Evolutionary conservation across 352 stramenopile species (phyloP).

Genomic region (Phytophthora capsici): DNA sequence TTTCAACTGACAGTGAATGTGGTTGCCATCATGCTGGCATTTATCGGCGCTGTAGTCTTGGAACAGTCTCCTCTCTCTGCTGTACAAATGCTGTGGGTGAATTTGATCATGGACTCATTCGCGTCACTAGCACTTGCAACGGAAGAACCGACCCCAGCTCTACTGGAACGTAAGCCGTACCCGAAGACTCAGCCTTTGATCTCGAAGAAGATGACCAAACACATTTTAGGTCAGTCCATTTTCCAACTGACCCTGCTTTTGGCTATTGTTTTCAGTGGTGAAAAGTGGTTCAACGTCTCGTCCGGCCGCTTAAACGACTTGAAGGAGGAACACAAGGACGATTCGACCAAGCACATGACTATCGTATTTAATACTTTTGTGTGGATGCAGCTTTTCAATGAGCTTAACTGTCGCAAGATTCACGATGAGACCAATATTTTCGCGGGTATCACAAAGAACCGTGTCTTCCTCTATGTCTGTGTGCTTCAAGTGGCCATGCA

Average conservation of each 20-base stretch:
- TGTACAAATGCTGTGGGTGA: conserved; percentile 97
- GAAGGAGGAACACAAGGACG: conserved; percentile 52
- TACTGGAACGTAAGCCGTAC: conserved; percentile 92
- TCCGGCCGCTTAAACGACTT: conserved; percentile 46
- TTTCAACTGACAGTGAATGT: conserved; percentile 97
- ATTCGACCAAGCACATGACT: conserved; percentile 91
- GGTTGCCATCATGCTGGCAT: conserved; percentile 90
- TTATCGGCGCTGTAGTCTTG: conserved; percentile 78
- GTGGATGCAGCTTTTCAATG: conserved; percentile 93
- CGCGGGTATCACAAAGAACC: conserved; percentile 88
- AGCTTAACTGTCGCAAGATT: conserved; percentile 79
- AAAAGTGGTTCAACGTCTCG: conserved; percentile 50
- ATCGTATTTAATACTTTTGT: conserved; percentile 98
- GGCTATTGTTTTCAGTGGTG: conserved; percentile 76
- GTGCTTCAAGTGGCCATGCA: conserved; percentile 90
- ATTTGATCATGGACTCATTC: conserved; percentile 98
- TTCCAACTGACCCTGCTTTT: conserved; percentile 92
- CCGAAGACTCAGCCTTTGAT: conserved; percentile 90
- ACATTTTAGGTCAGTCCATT: conserved; percentile 92
- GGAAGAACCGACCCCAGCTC: conserved; percentile 82
- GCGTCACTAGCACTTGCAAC: conserved; percentile 94
- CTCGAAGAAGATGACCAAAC: conserved; percentile 93
- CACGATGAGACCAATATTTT: conserved; percentile 96
- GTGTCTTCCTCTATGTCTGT: conserved; percentile 92
- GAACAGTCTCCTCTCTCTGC: conserved; percentile 87